phyloP scores from a whole-genome alignment of 805 yeast genomes.

The Jamesozyma hellenica region DNA sequence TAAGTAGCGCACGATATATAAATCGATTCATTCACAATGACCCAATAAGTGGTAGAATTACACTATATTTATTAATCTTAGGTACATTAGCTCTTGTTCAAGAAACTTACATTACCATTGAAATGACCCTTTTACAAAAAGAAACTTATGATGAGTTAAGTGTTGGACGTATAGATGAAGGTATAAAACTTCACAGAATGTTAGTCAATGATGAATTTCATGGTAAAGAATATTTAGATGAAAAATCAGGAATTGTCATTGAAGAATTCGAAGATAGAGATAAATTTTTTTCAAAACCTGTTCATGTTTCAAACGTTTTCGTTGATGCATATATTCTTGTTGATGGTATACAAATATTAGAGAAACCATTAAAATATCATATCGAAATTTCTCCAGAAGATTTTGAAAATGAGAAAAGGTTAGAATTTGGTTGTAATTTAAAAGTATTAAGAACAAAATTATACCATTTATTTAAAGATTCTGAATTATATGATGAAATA shows the following conservation, averaged over 20 bases:
- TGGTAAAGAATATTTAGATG: slow-evolving; percentile 25
- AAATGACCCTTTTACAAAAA: slow-evolving; percentile 27
- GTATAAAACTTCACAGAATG: slow-evolving; percentile 23
- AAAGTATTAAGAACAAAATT: slow-evolving; percentile 50
- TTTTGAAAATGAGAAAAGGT: slow-evolving; percentile 47
- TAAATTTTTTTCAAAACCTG: slow-evolving; percentile 60
- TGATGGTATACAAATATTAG: slow-evolving; percentile 13
- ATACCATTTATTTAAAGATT: slow-evolving; percentile 44
- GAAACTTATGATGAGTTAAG: slow-evolving; percentile 27
- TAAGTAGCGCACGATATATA: slow-evolving; percentile 13
- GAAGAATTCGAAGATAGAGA: slow-evolving; percentile 40
- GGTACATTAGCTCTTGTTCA: slow-evolving; percentile 28
- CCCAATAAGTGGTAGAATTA: slow-evolving; percentile 26
- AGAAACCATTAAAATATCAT: slow-evolving; percentile 44
- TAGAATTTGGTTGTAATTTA: slow-evolving; percentile 62
- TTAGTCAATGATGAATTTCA: slow-evolving; percentile 27
- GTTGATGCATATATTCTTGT: slow-evolving; percentile 38
- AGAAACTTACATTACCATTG: slow-evolving; percentile 27
- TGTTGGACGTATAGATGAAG: slow-evolving; percentile 24
- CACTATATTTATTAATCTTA: slow-evolving; percentile 23
- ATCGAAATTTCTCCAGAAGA: slow-evolving; percentile 79
- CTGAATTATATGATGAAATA: slow-evolving; percentile 25
- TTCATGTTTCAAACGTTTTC: slow-evolving; percentile 68
- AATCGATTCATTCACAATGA: slow-evolving; percentile 21
- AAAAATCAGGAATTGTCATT: slow-evolving; percentile 25